These are phyloP conservation scores for Miscanthus lutarioriparius DNA, from an alignment of 176 grass and related monocot genomes.

Conservation along the genomic window DNA sequence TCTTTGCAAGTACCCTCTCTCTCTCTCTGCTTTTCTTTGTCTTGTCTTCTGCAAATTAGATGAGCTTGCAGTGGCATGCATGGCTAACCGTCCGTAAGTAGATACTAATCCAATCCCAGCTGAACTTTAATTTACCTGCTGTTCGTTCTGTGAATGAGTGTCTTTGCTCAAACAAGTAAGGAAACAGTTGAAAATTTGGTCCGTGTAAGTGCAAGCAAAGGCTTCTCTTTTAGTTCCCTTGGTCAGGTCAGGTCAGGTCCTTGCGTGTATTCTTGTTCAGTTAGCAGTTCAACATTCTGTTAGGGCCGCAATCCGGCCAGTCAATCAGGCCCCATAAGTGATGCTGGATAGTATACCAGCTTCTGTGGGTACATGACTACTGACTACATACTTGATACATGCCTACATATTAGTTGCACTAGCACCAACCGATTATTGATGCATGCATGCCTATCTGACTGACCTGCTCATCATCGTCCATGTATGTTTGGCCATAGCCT, in stretches of 20 bases:
- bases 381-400: neutral
- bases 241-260: neutral
- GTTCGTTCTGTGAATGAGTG: neutral
- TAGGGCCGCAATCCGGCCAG: neutral
- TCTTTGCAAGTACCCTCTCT: conserved; percentile 33
- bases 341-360: neutral
- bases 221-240: neutral
- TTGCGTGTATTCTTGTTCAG: neutral
- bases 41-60: neutral
- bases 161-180: neutral
- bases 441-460: neutral
- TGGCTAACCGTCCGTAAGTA: neutral
- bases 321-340: neutral
- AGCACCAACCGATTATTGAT: neutral
- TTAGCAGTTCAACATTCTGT: conserved; percentile 1
- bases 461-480: neutral
- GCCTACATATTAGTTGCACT: neutral
- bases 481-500: neutral
- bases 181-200: neutral
- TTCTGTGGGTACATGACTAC: neutral
- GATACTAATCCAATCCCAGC: neutral
- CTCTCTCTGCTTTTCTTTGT: neutral
- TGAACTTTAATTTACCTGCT: neutral
- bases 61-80: neutral
- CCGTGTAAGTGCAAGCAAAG: neutral